A percentile compares a stretch with the other conserved stretches of the same genome.
Conservation (phyloP, 179 eudicot species). For the Beta lomatogona region DNA sequence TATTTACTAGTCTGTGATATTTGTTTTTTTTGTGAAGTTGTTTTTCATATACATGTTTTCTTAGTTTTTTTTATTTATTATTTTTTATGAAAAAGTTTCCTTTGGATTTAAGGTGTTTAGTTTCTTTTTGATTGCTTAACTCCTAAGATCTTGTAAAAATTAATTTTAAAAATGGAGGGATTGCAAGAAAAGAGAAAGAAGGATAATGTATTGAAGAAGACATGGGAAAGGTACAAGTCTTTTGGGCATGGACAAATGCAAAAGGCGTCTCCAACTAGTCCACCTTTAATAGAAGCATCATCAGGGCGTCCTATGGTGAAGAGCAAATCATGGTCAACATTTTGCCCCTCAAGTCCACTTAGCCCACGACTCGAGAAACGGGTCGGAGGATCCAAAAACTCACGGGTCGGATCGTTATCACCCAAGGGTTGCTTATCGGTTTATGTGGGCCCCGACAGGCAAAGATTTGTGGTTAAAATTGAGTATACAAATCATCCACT, state of each 20-base stretch:
- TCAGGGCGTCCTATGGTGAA: slow-evolving; percentile 22
- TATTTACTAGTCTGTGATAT: no score
- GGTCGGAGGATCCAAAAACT: slow-evolving; percentile 6
- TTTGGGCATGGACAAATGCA: background rate
- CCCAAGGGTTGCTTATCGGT: slow-evolving; percentile 61
- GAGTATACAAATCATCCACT: slow-evolving; percentile 50
- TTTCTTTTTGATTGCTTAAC: no score
- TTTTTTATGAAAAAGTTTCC: no score
- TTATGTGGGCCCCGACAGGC: slow-evolving; percentile 57
- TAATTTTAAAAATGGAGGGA: slow-evolving; percentile 31
- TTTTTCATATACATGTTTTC: no score
- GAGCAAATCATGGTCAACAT: slow-evolving; percentile 51
- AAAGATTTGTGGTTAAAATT: slow-evolving; percentile 56
- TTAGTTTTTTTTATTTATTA: no score
- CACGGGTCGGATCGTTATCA: slow-evolving; percentile 31
- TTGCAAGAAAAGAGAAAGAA: slow-evolving; percentile 38
- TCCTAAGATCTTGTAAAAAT: no score
- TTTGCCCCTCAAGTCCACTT: slow-evolving; percentile 10
- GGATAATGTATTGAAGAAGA: slow-evolving; percentile 39
- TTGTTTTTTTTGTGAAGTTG: no score
- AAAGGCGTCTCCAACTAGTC: background rate
- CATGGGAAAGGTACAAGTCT: slow-evolving; percentile 62
- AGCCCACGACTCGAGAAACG: background rate
- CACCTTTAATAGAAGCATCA: background rate
- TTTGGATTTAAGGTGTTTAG: no score